phyloP scores from a whole-genome alignment of 139 green algal genomes.

The Mesotaenium endlicherianum region DNA sequence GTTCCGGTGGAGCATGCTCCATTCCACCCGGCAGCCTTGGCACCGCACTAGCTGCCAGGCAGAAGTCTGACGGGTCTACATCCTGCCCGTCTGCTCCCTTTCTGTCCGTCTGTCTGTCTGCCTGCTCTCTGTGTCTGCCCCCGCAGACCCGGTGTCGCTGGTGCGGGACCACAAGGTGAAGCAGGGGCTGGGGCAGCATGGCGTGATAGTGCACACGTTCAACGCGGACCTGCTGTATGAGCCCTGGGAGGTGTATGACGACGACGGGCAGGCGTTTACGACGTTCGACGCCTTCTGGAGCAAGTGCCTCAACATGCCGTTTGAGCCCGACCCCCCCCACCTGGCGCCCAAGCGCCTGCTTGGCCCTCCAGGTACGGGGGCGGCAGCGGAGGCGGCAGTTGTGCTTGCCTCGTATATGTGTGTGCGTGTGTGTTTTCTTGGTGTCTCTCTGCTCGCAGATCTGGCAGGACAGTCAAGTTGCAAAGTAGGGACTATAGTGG shows the following conservation, averaged over 20 bases:
- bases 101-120: slow-evolving; percentile 2
- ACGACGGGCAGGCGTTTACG: slow-evolving; percentile 67
- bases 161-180: slow-evolving; percentile 85
- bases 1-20: too few relatives aligned
- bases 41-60: too few relatives aligned
- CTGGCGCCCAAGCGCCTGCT: slow-evolving; percentile 17
- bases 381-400: too few relatives aligned
- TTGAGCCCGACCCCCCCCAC: slow-evolving; percentile 36
- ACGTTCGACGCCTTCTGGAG: slow-evolving; percentile 80
- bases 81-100: too few relatives aligned
- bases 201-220: slow-evolving; percentile 68
- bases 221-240: slow-evolving; percentile 88
- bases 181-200: slow-evolving; percentile 53
- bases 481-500: too few relatives aligned
- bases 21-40: too few relatives aligned
- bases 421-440: too few relatives aligned
- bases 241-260: slow-evolving; percentile 84
- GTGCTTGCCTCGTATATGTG: too few relatives aligned
- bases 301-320: slow-evolving; percentile 53
- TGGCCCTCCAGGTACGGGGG: slow-evolving; percentile 37
- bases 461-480: too few relatives aligned
- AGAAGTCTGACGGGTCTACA: too few relatives aligned
- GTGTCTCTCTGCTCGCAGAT: too few relatives aligned
- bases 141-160: slow-evolving; percentile 82
- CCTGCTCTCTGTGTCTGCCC: too few relatives aligned